Conservation (phyloP, 768 basidiomycete genomes). For the Phylloporus rhodoxanthus region DNA sequence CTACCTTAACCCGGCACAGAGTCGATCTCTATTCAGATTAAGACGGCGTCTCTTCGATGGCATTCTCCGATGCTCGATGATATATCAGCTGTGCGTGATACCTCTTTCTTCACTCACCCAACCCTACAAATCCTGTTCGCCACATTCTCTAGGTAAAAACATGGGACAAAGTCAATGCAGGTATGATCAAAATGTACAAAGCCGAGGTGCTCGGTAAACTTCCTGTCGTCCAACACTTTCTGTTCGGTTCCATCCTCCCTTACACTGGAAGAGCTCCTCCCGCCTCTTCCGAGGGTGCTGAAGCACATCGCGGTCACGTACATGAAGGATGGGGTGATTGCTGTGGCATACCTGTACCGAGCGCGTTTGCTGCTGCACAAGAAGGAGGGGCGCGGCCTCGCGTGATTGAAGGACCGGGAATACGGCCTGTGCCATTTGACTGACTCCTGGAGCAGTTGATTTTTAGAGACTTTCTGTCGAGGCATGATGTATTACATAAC, state of each 20-base stretch:
- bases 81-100: slow-evolving; percentile 66
- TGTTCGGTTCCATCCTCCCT: slow-evolving; percentile 77
- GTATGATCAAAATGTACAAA: slow-evolving; percentile 97
- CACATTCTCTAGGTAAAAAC: slow-evolving; percentile 56
- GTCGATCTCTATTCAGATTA: slow-evolving; percentile 51
- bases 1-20: background rate
- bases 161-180: slow-evolving; percentile 94
- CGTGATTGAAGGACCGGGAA: slow-evolving; percentile 52
- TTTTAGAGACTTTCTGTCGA: too few relatives aligned
- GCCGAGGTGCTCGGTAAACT: slow-evolving; percentile 94
- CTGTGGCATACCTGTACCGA: slow-evolving; percentile 85
- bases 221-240: slow-evolving; percentile 93
- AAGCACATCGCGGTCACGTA: slow-evolving; percentile 15
- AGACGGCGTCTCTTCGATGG: slow-evolving; percentile 93
- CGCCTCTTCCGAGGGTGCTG: slow-evolving; percentile 16
- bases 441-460: background rate
- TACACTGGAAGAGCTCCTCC: slow-evolving; percentile 58
- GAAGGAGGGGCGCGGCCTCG: slow-evolving; percentile 34
- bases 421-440: slow-evolving; percentile 78
- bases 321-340: slow-evolving; percentile 82
- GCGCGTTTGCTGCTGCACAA: slow-evolving; percentile 69
- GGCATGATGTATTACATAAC: too few relatives aligned
- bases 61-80: slow-evolving; percentile 99
- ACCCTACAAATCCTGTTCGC: background rate
- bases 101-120: background rate